Percentiles rank a stretch among this genome's conserved stretches.
phyloP scores from a whole-genome alignment of 306 rosid genomes.

The Comarum palustre region DNA sequence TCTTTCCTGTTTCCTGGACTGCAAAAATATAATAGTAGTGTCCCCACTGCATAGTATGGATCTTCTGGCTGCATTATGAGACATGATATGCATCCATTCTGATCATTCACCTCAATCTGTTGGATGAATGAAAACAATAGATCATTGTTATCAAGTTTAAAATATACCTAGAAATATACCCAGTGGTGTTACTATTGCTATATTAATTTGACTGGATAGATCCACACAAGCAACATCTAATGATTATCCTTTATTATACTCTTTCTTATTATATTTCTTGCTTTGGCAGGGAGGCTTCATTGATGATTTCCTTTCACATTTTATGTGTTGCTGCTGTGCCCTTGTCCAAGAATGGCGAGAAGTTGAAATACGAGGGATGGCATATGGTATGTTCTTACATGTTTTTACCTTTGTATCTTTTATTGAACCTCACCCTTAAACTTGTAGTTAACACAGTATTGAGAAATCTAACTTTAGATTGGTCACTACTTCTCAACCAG shows the following conservation, averaged over 20 bases:
- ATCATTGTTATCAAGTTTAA: not conserved
- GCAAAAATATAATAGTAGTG: not conserved
- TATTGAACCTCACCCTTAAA: not conserved
- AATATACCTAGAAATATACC: not conserved
- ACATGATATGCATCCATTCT: not conserved
- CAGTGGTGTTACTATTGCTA: not conserved
- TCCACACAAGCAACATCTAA: not conserved
- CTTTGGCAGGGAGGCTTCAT: slow-evolving; percentile 70
- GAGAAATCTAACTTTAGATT: not conserved
- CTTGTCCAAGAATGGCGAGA: slow-evolving; percentile 99
- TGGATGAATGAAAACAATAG: not conserved
- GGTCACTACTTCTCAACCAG: not conserved
- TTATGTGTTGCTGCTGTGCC: slow-evolving; percentile 98
- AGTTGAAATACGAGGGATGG: slow-evolving; percentile 76
- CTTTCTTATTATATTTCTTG: slow-evolving; percentile 16
- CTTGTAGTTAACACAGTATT: slow-evolving; percentile 1
- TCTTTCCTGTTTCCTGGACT: slow-evolving; percentile 21
- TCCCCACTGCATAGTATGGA: not conserved
- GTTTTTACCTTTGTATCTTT: slow-evolving; percentile 12
- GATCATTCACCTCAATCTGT: not conserved
- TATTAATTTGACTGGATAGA: not conserved
- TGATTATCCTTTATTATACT: slow-evolving; percentile 4
- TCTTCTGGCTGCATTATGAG: not conserved
- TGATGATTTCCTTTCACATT: slow-evolving; percentile 94
- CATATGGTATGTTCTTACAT: slow-evolving; percentile 48